A percentile compares a stretch with the other conserved stretches of the same genome.
These are phyloP conservation scores for Colletotrichum graminicola DNA, from an alignment of 2,329 filamentous ascomycete genomes.

Conservation along the genomic window DNA sequence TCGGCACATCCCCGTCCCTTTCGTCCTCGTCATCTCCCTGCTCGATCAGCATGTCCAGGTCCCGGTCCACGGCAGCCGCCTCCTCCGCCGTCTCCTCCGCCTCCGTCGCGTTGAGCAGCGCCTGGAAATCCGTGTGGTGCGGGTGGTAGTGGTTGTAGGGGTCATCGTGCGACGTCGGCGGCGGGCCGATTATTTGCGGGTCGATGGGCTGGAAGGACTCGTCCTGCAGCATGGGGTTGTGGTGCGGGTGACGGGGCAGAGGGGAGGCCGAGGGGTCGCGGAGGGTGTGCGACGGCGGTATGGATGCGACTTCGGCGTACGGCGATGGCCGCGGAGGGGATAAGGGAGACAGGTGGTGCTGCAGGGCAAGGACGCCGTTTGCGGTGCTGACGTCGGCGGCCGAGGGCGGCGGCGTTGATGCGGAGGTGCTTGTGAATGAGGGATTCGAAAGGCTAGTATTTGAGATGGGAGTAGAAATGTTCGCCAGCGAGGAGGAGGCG, in stretches of 20 bases:
- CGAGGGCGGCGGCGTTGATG: conserved; percentile 28
- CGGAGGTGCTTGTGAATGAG: conserved; percentile 7
- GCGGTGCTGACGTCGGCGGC: conserved; percentile 33
- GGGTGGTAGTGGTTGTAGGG: conserved; percentile 56
- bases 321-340: conserved; percentile 48
- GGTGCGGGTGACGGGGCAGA: conserved; percentile 48
- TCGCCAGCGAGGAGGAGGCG: conserved; percentile 6
- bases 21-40: conserved; percentile 59
- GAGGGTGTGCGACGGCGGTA: conserved; percentile 55
- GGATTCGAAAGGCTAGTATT: conserved; percentile 17
- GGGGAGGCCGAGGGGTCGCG: conserved; percentile 47
- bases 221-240: conserved; percentile 52
- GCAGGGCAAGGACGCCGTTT: conserved; percentile 40
- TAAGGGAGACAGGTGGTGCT: conserved; percentile 46
- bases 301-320: conserved; percentile 63
- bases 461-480: conserved; percentile 5
- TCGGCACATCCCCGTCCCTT: conserved; percentile 50
- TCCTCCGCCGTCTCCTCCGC: conserved; percentile 53
- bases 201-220: conserved; percentile 67
- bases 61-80: conserved; percentile 57
- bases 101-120: conserved; percentile 63
- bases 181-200: conserved; percentile 68
- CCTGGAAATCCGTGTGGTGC: conserved; percentile 63
- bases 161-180: conserved; percentile 47
- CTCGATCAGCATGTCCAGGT: conserved; percentile 66